Conservation (phyloP, 805 yeast species). For the Schwanniomyces yamadae region DNA sequence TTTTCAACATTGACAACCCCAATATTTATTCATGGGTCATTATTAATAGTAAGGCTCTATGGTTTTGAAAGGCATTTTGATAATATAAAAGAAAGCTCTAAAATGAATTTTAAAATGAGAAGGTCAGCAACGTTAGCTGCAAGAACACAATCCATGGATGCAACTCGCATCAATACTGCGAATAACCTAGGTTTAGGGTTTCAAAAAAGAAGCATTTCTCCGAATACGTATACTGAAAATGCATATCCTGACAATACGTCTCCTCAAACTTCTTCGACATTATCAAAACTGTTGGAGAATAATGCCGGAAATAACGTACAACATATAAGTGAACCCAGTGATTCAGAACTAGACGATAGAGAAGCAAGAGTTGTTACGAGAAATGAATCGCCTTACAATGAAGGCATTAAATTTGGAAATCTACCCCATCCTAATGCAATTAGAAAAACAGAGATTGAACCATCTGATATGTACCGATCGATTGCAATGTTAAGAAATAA, state of each 20-base stretch:
- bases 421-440: conserved; percentile 54
- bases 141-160: conserved; percentile 32
- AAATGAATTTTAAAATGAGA: conserved; percentile 76
- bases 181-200: conserved; percentile 33
- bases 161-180: conserved; percentile 20
- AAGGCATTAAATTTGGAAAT: conserved; percentile 56
- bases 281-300: conserved; percentile 4
- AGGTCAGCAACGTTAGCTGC: conserved; percentile 73
- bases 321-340: conserved; percentile 47
- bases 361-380: conserved; percentile 5
- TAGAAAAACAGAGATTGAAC: conserved; percentile 51
- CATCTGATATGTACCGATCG: conserved; percentile 81
- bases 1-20: conserved; percentile 75
- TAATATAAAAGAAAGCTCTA: conserved; percentile 75
- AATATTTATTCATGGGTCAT: conserved; percentile 76
- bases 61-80: conserved; percentile 90
- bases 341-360: conserved; percentile 20
- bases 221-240: conserved; percentile 2
- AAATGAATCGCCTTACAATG: conserved; percentile 4
- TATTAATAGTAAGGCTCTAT: conserved; percentile 75
- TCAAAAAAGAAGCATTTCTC: background rate
- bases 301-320: conserved; percentile 14
- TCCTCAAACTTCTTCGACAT: conserved; percentile 16
- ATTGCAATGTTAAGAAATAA: conserved; percentile 73
- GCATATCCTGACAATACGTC: conserved; percentile 4